phyloP scores from a whole-genome alignment of 257 asterid species.

The Solanum rostratum region DNA sequence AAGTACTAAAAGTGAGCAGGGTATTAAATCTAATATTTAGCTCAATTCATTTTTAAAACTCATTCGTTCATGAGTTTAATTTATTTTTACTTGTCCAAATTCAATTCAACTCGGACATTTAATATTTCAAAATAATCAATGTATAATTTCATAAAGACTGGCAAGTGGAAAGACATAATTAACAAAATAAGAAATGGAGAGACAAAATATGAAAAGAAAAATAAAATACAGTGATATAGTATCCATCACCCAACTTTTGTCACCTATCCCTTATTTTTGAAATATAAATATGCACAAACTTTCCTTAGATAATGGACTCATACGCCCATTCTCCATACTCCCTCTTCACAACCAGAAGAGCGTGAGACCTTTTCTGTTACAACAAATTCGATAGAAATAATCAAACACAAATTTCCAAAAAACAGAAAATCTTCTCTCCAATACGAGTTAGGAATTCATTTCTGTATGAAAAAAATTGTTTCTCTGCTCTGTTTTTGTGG shows the following conservation, averaged over 20 bases:
- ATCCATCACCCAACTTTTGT: background rate
- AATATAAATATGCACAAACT: conserved; percentile 1
- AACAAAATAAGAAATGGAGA: background rate
- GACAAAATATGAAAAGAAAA: background rate
- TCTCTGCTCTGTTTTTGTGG: background rate
- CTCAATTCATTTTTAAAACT: too few species aligned
- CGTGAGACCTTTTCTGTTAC: background rate
- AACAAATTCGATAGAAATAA: background rate
- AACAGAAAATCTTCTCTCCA: background rate
- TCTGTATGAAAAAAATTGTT: background rate
- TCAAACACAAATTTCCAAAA: background rate
- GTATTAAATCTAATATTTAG: too few species aligned
- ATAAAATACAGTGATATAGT: too few species aligned
- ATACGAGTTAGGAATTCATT: background rate
- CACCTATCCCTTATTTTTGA: background rate
- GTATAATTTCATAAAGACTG: background rate
- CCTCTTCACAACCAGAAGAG: background rate
- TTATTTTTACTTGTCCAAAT: too few species aligned
- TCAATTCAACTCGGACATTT: too few species aligned
- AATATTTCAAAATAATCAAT: too few species aligned
- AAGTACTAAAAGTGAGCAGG: too few species aligned
- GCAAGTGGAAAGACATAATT: background rate
- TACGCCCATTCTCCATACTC: conserved; percentile 2
- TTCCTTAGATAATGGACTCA: background rate
- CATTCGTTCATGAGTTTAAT: too few species aligned